Conservation (phyloP, 495 filamentous ascomycete species). For the Penicillium nucicola region DNA sequence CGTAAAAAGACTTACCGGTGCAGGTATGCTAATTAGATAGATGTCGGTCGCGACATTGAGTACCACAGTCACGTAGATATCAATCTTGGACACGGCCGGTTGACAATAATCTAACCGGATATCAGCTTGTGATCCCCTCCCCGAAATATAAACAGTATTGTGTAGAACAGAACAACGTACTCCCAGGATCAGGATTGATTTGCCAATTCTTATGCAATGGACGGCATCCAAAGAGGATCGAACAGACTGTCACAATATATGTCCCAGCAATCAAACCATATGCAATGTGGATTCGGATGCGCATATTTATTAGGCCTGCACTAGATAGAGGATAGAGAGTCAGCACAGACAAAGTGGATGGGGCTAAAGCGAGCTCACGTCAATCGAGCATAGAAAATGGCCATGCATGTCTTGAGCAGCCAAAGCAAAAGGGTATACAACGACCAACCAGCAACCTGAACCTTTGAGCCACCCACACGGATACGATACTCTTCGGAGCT, state of each 20-base stretch:
- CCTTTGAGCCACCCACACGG: slow-evolving; percentile 55
- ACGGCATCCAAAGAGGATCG: slow-evolving; percentile 52
- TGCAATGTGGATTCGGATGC: slow-evolving; percentile 48
- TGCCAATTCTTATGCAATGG: slow-evolving; percentile 57
- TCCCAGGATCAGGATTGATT: slow-evolving; percentile 55
- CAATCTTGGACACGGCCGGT: slow-evolving; percentile 45
- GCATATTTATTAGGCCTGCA: slow-evolving; percentile 47
- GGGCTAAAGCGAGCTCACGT: slow-evolving; percentile 39
- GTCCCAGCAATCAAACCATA: slow-evolving; percentile 49
- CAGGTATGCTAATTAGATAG: slow-evolving; percentile 54
- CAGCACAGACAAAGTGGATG: neutral
- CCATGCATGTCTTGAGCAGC: slow-evolving; percentile 57
- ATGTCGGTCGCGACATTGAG: slow-evolving; percentile 54
- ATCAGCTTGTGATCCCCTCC: neutral
- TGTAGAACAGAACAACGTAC: slow-evolving; percentile 38
- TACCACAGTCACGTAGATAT: slow-evolving; percentile 46
- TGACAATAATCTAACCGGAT: slow-evolving; percentile 37
- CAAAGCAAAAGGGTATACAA: slow-evolving; percentile 56
- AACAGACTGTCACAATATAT: slow-evolving; percentile 51
- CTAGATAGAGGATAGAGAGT: slow-evolving; percentile 16
- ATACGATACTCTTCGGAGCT: slow-evolving; percentile 43
- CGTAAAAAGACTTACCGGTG: slow-evolving; percentile 35
- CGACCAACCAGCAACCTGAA: slow-evolving; percentile 55
- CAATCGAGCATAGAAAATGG: slow-evolving; percentile 58
- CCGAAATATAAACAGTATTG: neutral